phyloP scores from a whole-genome alignment of 768 basidiomycete species.

The Lactarius tabidus region DNA sequence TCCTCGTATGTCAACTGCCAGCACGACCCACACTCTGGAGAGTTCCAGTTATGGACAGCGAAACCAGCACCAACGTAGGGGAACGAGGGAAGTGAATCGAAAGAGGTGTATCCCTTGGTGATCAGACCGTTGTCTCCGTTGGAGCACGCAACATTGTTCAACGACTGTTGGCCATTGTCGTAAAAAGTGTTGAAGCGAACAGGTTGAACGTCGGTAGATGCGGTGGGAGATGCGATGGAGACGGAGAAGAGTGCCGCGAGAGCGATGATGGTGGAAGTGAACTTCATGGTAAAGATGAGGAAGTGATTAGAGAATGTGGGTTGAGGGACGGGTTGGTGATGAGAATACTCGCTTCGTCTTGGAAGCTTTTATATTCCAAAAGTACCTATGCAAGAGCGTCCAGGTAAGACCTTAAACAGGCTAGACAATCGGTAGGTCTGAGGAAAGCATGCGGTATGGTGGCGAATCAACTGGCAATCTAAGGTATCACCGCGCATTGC shows the following conservation, averaged over 20 bases:
- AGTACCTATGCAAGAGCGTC: background rate
- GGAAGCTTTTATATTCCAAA: background rate
- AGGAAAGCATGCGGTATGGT: background rate
- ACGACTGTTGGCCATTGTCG: constrained; percentile 16
- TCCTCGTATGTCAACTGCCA: too few relatives aligned
- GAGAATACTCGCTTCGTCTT: background rate
- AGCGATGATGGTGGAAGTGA: too few relatives aligned
- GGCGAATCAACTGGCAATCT: background rate
- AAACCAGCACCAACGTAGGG: constrained; percentile 27
- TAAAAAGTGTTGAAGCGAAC: constrained; percentile 13
- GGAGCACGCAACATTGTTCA: too few relatives aligned
- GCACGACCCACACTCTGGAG: constrained; percentile 16
- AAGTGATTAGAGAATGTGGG: background rate
- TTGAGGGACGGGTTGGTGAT: background rate
- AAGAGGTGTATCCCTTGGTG: constrained; percentile 22
- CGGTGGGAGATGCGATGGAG: background rate
- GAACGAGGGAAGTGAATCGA: constrained; percentile 26
- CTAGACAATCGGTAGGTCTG: background rate
- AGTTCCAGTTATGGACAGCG: constrained; percentile 33
- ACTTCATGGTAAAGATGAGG: too few relatives aligned
- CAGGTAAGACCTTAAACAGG: too few relatives aligned
- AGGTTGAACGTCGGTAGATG: background rate
- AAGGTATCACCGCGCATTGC: too few relatives aligned
- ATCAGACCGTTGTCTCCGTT: constrained; percentile 25
- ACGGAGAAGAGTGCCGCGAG: too few relatives aligned